phyloP scores from a whole-genome alignment of 176 grass and related monocot species.

The Aegilops umbellulata region DNA sequence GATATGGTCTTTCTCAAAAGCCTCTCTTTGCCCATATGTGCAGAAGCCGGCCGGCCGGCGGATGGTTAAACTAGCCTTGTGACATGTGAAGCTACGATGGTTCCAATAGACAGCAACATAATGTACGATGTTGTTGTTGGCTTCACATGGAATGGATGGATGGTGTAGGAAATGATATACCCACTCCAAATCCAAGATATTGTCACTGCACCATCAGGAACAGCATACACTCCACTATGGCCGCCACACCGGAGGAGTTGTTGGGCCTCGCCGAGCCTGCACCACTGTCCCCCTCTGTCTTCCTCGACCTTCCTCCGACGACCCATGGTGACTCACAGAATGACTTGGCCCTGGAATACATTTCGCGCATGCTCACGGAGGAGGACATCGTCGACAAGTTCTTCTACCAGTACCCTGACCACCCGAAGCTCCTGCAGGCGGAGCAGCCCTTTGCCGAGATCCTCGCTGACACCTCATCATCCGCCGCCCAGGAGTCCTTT shows the following conservation, averaged over 20 bases:
- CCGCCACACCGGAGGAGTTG: not conserved
- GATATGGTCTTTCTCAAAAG: no score
- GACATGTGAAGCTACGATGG: not conserved
- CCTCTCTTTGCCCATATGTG: no score
- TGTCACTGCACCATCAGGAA: not conserved
- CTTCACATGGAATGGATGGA: not conserved
- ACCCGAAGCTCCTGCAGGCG: conserved; percentile 20
- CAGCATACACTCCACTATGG: not conserved
- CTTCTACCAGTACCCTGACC: conserved; percentile 10
- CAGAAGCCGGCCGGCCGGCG: not conserved
- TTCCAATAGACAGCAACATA: not conserved
- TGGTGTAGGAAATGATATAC: not conserved
- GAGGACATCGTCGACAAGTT: conserved; percentile 24
- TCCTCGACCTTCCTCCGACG: not conserved
- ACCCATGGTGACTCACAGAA: not conserved
- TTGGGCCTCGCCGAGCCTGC: not conserved
- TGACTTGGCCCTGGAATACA: not conserved
- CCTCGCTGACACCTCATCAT: not conserved
- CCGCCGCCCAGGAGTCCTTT: not conserved
- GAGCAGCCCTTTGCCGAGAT: conserved; percentile 26
- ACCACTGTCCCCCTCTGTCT: not conserved
- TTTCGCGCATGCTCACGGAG: conserved; percentile 24
- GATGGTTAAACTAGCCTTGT: not conserved
- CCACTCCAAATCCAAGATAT: not conserved
- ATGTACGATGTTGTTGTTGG: not conserved